A percentile compares a stretch with the other conserved stretches of the same genome.
Evolutionary conservation across 1,139 yeast genomes (phyloP).

Genomic region (Blastobotrys proliferans): DNA sequence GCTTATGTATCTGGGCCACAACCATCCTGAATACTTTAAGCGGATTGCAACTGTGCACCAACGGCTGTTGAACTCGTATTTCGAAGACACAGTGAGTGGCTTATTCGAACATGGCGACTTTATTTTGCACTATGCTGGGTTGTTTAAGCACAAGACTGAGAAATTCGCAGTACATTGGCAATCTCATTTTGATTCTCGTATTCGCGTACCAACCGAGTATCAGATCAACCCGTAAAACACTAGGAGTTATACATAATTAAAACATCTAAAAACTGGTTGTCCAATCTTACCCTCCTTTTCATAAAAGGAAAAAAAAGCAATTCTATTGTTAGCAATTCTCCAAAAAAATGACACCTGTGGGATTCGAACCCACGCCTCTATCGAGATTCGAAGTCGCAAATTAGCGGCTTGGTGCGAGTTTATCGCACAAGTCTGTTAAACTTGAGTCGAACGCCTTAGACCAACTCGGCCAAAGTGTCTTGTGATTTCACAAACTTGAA

Average conservation of each 20-base stretch:
- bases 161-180: too few relatives aligned
- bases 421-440: not conserved
- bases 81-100: slow-evolving; percentile 2
- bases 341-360: slow-evolving; percentile 29
- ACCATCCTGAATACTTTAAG: not conserved
- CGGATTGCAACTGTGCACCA: slow-evolving; percentile 7
- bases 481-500: too few relatives aligned
- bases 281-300: too few relatives aligned
- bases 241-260: too few relatives aligned
- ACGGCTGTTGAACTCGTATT: not conserved
- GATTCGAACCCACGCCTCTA: slow-evolving; percentile 33
- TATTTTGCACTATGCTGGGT: slow-evolving; percentile 1
- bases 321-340: not conserved
- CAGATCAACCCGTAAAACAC: too few relatives aligned
- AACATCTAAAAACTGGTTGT: too few relatives aligned
- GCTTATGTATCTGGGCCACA: slow-evolving; percentile 1
- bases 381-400: slow-evolving; percentile 30
- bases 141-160: too few relatives aligned
- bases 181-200: too few relatives aligned
- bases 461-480: slow-evolving; percentile 32
- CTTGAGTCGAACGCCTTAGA: slow-evolving; percentile 33
- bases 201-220: too few relatives aligned
- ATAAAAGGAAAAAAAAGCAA: too few relatives aligned
- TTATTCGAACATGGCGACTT: not conserved
- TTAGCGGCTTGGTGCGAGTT: too few relatives aligned